phyloP scores from a whole-genome alignment of 208 protist species.

The Trypanosoma rangeli region DNA sequence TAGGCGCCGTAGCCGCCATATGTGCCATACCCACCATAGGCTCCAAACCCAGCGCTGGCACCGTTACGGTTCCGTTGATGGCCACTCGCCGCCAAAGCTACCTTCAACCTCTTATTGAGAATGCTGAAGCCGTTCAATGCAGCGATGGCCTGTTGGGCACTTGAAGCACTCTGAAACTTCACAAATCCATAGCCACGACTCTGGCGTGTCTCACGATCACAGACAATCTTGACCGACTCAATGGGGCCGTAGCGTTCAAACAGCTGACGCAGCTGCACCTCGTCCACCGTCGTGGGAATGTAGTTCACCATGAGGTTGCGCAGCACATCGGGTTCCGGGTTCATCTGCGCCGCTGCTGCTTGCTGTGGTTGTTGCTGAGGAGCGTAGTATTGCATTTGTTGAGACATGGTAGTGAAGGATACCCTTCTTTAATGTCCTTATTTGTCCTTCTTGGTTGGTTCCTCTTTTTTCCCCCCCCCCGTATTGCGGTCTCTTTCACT shows the following conservation, averaged over 20 bases:
- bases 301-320: conserved; percentile 92
- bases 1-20: conserved; percentile 57
- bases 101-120: conserved; percentile 90
- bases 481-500: background rate
- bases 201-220: conserved; percentile 80
- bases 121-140: conserved; percentile 85
- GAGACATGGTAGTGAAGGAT: conserved; percentile 35
- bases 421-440: conserved; percentile 6
- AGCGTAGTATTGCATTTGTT: conserved; percentile 37
- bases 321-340: conserved; percentile 63
- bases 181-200: conserved; percentile 91
- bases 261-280: conserved; percentile 79
- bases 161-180: conserved; percentile 75
- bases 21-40: conserved; percentile 44
- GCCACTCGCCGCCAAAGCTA: conserved; percentile 69
- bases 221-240: conserved; percentile 89
- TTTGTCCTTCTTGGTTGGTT: background rate
- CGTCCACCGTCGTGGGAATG: conserved; percentile 83
- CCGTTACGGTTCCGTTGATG: conserved; percentile 55
- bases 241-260: conserved; percentile 87
- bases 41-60: conserved; percentile 24
- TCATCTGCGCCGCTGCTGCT: conserved; percentile 19
- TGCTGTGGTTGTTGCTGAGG: conserved; percentile 23
- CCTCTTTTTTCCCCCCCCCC: conserved; percentile 1
- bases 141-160: conserved; percentile 75